phyloP scores from a whole-genome alignment of 176 grass and related monocot species.

The Juncus inflexus region DNA sequence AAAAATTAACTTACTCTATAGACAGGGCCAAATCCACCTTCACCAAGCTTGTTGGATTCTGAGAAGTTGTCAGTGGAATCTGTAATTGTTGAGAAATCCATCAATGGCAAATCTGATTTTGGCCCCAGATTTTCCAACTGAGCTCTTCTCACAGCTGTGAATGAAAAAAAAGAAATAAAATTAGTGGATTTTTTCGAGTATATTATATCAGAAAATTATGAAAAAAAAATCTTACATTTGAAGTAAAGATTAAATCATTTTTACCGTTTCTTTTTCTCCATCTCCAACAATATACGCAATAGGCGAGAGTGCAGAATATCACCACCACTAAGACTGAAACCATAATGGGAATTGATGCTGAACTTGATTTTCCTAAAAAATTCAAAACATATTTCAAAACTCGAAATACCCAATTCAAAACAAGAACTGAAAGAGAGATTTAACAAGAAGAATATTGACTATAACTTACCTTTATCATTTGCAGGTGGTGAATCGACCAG shows the following conservation, averaged over 20 bases:
- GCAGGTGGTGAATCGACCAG: conserved; percentile 19
- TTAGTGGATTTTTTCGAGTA: too few species aligned
- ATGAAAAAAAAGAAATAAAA: conserved; percentile 20
- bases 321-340: conserved; percentile 66
- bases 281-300: conserved; percentile 93
- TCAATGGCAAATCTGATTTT: conserved; percentile 65
- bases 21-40: conserved; percentile 84
- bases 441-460: background rate
- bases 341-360: conserved; percentile 58
- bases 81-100: conserved; percentile 63
- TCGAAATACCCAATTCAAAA: background rate
- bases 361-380: conserved; percentile 35
- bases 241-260: background rate
- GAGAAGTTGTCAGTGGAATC: conserved; percentile 71
- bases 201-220: background rate
- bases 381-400: background rate
- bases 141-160: conserved; percentile 56
- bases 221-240: background rate
- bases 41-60: conserved; percentile 86
- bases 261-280: conserved; percentile 96
- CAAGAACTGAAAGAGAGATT: background rate
- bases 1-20: conserved; percentile 46
- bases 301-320: conserved; percentile 46
- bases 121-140: conserved; percentile 59
- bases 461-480: conserved; percentile 26